These are phyloP conservation scores for Climacium dendroides DNA, from an alignment of 225 moss, liverwort and hornwort genomes.

Conservation along the genomic window DNA sequence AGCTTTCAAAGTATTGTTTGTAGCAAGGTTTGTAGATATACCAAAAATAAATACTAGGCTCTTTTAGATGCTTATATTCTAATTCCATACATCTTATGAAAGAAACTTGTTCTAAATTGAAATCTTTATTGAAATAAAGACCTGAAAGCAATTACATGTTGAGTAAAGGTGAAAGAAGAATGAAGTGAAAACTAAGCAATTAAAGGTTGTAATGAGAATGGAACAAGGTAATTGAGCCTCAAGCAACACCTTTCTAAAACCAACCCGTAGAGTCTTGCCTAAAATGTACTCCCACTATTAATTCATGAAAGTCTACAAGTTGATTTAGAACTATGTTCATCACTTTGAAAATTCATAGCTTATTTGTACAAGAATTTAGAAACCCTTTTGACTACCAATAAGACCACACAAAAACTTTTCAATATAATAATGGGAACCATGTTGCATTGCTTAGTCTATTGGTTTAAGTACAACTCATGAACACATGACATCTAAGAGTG, in stretches of 20 bases:
- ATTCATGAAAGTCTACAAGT: neutral
- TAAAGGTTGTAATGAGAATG: neutral
- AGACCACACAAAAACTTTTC: neutral
- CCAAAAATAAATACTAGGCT: neutral
- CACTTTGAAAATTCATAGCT: neutral
- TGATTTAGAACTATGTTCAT: neutral
- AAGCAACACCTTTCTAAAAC: neutral
- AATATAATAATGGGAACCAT: neutral
- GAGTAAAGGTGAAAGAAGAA: neutral
- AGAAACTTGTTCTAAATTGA: neutral
- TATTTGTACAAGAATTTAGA: neutral
- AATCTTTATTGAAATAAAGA: neutral
- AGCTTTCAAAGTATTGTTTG: neutral
- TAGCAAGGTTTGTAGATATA: neutral
- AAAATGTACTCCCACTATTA: neutral
- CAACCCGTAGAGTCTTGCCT: neutral
- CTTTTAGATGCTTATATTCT: neutral
- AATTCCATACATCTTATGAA: neutral
- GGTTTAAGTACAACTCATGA: neutral
- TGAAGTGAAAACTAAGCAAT: too few relatives aligned
- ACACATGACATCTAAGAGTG: fast-evolving
- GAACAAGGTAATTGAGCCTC: neutral
- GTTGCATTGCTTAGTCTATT: neutral
- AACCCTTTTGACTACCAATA: neutral
- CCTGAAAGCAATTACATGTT: neutral